Evolutionary conservation across 352 stramenopile species (phyloP).

Genomic region (Phytophthora colocasiae): DNA sequence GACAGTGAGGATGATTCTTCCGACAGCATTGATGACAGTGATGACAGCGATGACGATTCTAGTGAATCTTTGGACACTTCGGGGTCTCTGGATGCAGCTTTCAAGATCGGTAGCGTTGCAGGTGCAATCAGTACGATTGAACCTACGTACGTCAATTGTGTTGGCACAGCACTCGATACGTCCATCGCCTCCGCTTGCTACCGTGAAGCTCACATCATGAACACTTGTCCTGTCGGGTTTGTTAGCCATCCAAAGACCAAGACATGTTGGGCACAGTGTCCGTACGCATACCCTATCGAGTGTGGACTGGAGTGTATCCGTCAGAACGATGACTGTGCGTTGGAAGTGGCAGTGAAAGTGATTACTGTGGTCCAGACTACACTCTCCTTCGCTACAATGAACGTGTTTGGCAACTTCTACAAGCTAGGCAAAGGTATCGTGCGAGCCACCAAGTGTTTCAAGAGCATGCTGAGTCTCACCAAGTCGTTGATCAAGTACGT

Average conservation of each 20-base stretch:
- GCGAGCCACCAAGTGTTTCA: constrained; percentile 34
- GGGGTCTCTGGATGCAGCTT: constrained; percentile 7
- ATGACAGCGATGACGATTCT: background rate
- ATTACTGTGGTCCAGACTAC: constrained; percentile 13
- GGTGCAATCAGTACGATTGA: constrained; percentile 35
- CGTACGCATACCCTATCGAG: constrained; percentile 42
- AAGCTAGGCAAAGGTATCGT: constrained; percentile 22
- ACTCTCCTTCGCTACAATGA: constrained; percentile 21
- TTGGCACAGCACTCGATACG: constrained; percentile 29
- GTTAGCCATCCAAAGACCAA: constrained; percentile 17
- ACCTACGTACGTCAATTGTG: constrained; percentile 36
- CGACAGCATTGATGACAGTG: constrained; percentile 2
- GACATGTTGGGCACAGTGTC: constrained; percentile 48
- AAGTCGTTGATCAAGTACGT: constrained; percentile 41
- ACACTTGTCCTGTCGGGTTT: constrained; percentile 29
- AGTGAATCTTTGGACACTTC: constrained; percentile 1
- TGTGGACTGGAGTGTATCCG: constrained; percentile 51
- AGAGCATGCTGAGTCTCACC: constrained; percentile 29
- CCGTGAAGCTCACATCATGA: constrained; percentile 39
- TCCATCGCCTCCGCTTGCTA: constrained; percentile 38
- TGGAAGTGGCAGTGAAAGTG: constrained; percentile 32
- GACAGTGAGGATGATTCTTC: background rate
- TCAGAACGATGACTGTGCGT: constrained; percentile 41
- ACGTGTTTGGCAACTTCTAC: constrained; percentile 22
- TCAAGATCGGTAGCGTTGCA: constrained; percentile 9